Conservation (phyloP, 805 yeast species). For the Tetrapisispora fleetii region DNA sequence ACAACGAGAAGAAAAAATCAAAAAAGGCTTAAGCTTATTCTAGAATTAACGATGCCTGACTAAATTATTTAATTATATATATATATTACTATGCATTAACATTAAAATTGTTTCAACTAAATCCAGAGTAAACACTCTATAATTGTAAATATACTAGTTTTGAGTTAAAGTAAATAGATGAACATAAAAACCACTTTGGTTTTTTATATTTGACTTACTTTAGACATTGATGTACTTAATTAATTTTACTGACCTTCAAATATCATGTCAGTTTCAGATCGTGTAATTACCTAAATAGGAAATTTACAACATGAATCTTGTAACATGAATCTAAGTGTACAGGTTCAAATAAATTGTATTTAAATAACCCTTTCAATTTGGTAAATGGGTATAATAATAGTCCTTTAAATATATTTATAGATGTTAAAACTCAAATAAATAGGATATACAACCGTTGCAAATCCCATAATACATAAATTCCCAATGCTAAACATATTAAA, state of each 20-base stretch:
- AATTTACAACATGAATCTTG: constrained; percentile 2
- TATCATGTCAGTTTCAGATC: constrained; percentile 2
- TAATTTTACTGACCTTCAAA: no score
- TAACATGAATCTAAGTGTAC: not conserved
- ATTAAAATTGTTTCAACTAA: not conserved
- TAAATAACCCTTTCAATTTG: not conserved
- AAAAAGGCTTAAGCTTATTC: not conserved
- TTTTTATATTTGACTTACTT: no score
- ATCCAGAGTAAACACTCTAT: no score
- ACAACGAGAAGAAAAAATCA: constrained; percentile 24
- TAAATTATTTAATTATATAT: not conserved
- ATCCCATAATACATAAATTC: not conserved
- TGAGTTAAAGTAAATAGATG: no score
- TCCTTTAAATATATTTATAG: no score
- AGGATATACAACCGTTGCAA: no score
- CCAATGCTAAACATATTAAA: not conserved
- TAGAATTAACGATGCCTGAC: not conserved
- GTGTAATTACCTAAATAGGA: constrained; percentile 9
- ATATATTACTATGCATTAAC: not conserved
- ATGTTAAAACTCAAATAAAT: no score
- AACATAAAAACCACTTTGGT: no score
- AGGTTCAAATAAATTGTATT: not conserved
- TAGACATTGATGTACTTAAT: no score
- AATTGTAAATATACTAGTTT: no score
- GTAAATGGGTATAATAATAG: no score